Conservation (phyloP, 2,329 filamentous ascomycete species). For the Cladosporium halotolerans region DNA sequence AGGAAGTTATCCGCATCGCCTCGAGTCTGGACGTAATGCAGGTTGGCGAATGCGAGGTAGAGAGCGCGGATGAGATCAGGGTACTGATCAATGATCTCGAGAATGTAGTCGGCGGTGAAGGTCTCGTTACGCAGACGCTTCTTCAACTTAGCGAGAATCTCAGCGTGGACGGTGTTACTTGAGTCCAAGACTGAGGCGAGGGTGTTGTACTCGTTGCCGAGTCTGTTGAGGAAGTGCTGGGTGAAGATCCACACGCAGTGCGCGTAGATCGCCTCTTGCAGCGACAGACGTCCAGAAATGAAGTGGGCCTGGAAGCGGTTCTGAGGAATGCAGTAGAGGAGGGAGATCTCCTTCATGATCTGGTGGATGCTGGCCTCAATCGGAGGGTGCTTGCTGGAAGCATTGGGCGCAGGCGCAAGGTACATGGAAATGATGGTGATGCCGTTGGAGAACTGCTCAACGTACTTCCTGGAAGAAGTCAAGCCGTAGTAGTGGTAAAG, state of each 20-base stretch:
- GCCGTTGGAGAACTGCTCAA: conserved; percentile 96
- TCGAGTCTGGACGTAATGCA: conserved; percentile 67
- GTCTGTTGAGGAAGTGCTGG: conserved; percentile 93
- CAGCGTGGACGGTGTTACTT: conserved; percentile 76
- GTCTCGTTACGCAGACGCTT: conserved; percentile 91
- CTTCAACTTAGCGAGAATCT: conserved; percentile 89
- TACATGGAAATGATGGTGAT: conserved; percentile 97
- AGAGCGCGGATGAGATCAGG: conserved; percentile 79
- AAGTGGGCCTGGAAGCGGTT: conserved; percentile 94
- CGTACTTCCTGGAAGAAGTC: conserved; percentile 93
- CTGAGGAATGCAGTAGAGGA: conserved; percentile 95
- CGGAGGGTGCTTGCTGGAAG: conserved; percentile 58
- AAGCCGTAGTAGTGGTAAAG: conserved; percentile 98
- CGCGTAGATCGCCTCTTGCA: conserved; percentile 95
- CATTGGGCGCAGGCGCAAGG: conserved; percentile 63
- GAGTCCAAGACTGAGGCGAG: conserved; percentile 73
- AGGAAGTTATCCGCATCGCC: conserved; percentile 62
- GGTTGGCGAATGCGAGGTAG: conserved; percentile 85
- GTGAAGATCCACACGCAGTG: conserved; percentile 98
- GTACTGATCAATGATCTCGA: conserved; percentile 91
- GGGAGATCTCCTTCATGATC: conserved; percentile 96
- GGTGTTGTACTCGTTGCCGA: conserved; percentile 87
- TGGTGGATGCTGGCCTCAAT: conserved; percentile 95
- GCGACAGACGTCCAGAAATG: conserved; percentile 73
- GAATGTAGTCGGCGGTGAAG: conserved; percentile 95